A percentile compares a stretch with the other conserved stretches of the same genome.
Conservation (phyloP, 768 basidiomycete species). For the Agrocybe praecox region DNA sequence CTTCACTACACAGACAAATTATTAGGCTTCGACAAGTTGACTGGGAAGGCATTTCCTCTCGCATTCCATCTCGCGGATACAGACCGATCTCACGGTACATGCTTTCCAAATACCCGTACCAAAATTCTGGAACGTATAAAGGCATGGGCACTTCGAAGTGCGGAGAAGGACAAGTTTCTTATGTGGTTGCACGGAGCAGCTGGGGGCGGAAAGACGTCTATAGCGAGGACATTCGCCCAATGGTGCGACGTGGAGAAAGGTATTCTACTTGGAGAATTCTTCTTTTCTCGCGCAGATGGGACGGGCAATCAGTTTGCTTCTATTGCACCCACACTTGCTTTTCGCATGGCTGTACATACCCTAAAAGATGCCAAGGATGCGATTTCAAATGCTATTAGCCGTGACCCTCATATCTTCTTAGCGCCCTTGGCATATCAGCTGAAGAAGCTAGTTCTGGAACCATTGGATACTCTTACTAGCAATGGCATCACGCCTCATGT, state of each 20-base stretch:
- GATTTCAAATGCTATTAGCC: not conserved
- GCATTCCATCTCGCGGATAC: not conserved
- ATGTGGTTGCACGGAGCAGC: not conserved
- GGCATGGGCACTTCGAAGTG: not conserved
- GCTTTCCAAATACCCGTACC: not conserved
- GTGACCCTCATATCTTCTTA: not conserved
- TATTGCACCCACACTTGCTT: slow-evolving; percentile 3
- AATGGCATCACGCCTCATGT: not conserved
- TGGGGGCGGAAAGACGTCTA: not conserved
- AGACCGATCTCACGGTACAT: not conserved
- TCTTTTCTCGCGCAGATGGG: slow-evolving; percentile 4
- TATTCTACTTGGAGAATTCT: slow-evolving; percentile 4
- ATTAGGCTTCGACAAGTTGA: not conserved
- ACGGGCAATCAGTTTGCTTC: not conserved
- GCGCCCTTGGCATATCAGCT: not conserved
- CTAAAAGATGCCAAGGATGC: not conserved
- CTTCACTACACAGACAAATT: not conserved
- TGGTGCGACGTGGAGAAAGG: not conserved
- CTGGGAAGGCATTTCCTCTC: not conserved
- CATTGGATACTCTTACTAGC: not conserved
- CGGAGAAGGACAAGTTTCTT: not conserved
- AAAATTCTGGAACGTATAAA: not conserved
- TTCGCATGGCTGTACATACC: slow-evolving; percentile 1
- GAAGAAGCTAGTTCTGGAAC: not conserved
- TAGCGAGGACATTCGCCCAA: not conserved